Conservation (phyloP, 1,284 basidiomycete species). For the Heterobasidion annosum region DNA sequence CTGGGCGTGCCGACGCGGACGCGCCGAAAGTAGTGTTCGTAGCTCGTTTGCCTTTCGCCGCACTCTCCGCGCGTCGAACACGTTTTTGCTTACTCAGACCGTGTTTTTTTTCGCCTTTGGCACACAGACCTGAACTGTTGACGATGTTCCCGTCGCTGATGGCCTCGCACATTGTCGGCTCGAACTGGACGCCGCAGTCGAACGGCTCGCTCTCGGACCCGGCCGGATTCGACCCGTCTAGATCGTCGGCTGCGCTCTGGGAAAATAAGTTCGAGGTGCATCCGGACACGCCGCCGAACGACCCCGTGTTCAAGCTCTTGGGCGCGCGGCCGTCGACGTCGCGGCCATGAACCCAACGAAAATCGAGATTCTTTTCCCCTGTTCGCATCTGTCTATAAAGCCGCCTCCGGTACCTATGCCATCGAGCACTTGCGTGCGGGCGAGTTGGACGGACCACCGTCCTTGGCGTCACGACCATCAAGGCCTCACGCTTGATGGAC, state of each 20-base stretch:
- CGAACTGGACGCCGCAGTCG: constrained; percentile 58
- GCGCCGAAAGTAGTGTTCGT: constrained; percentile 25
- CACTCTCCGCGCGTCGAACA: too few species aligned
- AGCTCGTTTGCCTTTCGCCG: neutral
- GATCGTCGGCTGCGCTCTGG: constrained; percentile 71
- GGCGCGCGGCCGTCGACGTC: neutral
- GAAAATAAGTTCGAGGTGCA: constrained; percentile 81
- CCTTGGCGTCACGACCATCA: too few species aligned
- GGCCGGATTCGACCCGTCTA: constrained; percentile 66
- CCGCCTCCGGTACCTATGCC: too few species aligned
- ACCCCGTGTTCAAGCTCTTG: constrained; percentile 28
- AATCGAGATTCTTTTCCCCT: too few species aligned
- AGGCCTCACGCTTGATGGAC: too few species aligned
- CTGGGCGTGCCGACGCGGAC: constrained; percentile 42
- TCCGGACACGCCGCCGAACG: constrained; percentile 63
- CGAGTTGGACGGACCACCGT: too few species aligned
- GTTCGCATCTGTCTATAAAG: too few species aligned
- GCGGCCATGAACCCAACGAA: neutral
- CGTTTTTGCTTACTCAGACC: neutral
- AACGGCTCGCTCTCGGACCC: constrained; percentile 64
- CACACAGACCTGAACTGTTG: constrained; percentile 42
- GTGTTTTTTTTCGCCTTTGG: too few species aligned
- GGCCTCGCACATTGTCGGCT: constrained; percentile 71
- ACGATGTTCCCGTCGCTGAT: constrained; percentile 87
- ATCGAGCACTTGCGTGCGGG: too few species aligned